Conservation (phyloP, 495 filamentous ascomycete genomes). For the Neurospora pannonica region DNA sequence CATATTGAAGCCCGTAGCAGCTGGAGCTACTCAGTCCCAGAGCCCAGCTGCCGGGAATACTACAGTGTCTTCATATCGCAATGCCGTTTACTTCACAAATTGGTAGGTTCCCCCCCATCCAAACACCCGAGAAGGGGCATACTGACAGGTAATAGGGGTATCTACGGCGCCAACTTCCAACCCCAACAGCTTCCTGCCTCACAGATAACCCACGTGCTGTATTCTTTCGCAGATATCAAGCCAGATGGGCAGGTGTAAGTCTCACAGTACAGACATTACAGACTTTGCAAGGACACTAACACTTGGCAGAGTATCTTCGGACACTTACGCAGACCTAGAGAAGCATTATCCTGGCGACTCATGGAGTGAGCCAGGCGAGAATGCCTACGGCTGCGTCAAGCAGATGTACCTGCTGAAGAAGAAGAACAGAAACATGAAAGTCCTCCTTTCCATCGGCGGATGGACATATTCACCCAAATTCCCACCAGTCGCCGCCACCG, state of each 20-base stretch:
- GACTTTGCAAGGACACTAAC: neutral
- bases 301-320: constrained; percentile 34
- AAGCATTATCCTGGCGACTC: constrained; percentile 70
- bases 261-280: no score
- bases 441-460: constrained; percentile 77
- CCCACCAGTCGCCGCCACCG: constrained; percentile 50
- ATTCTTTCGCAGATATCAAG: constrained; percentile 77
- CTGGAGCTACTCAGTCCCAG: neutral
- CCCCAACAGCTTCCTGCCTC: constrained; percentile 69
- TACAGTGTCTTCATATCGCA: constrained; percentile 12
- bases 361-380: constrained; percentile 54
- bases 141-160: constrained; percentile 45
- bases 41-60: neutral
- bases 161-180: constrained; percentile 66
- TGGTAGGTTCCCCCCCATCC: no score
- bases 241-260: constrained; percentile 74
- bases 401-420: constrained; percentile 81
- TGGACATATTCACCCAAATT: constrained; percentile 87
- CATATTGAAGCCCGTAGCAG: neutral
- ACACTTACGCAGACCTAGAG: constrained; percentile 51
- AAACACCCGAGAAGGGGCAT: no score
- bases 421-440: constrained; percentile 68
- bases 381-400: constrained; percentile 74
- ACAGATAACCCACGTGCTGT: constrained; percentile 75
- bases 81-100: constrained; percentile 39